A percentile compares a stretch with the other conserved stretches of the same genome.
phyloP scores from a whole-genome alignment of 2,329 filamentous ascomycete species.

The Cladophialophora yegresii region DNA sequence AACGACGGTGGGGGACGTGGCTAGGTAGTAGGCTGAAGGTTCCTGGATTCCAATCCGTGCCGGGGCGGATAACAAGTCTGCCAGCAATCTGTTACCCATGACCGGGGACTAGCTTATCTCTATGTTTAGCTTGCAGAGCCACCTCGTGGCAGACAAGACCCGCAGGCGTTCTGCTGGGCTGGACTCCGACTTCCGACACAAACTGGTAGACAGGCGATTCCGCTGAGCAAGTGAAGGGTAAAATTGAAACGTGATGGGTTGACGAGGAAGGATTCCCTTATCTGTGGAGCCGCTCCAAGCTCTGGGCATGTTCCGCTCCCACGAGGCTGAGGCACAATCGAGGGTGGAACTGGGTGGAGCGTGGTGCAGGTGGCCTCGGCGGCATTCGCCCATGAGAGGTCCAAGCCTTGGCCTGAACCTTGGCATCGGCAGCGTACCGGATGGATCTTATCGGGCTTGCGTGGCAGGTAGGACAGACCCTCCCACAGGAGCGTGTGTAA shows the following conservation, averaged over 20 bases:
- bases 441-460: background rate
- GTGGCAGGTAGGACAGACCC: no score
- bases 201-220: background rate
- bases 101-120: background rate
- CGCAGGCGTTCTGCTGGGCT: background rate
- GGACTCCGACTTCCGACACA: background rate
- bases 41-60: background rate
- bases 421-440: background rate
- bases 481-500: no score
- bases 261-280: conserved; percentile 38
- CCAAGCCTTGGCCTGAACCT: conserved; percentile 2
- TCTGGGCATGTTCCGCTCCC: conserved; percentile 65
- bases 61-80: background rate
- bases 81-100: background rate
- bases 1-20: background rate
- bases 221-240: conserved; percentile 47
- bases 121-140: background rate
- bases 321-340: conserved; percentile 63
- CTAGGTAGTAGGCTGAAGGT: background rate
- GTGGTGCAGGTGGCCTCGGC: background rate
- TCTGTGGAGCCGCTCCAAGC: conserved; percentile 55
- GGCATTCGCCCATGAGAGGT: background rate
- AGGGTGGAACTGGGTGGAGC: background rate
- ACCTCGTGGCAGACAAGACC: background rate
- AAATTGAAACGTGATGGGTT: background rate